These are phyloP conservation scores for Microstegium vimineum DNA, from an alignment of 176 grass and related monocot species.

Conservation along the genomic window DNA sequence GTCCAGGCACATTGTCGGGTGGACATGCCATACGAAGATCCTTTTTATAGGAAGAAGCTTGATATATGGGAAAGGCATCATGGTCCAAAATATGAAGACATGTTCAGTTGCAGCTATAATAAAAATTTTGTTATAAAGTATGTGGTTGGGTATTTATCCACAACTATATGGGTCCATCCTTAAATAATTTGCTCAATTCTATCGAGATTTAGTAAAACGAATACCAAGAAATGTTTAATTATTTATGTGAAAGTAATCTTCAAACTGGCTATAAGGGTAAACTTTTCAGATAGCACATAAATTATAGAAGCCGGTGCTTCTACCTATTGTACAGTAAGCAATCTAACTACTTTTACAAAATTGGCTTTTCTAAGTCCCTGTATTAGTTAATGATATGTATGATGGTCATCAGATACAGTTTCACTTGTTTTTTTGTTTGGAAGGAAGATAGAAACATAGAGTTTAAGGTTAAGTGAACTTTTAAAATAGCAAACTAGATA, in stretches of 20 bases:
- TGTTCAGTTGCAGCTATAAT: not conserved
- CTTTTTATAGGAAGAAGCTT: slow-evolving; percentile 44
- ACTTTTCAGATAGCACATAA: not conserved
- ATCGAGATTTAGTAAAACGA: not conserved
- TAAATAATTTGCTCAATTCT: not conserved
- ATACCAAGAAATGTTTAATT: not conserved
- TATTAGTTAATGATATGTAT: not conserved
- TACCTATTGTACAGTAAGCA: slow-evolving; percentile 1
- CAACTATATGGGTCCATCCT: not conserved
- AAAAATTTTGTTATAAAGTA: slow-evolving; percentile 59
- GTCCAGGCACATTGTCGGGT: slow-evolving; percentile 53
- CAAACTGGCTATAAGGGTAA: not conserved
- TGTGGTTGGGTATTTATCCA: slow-evolving; percentile 9
- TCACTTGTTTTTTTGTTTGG: not conserved
- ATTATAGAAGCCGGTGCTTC: not conserved
- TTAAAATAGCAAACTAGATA: not conserved
- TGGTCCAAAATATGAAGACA: slow-evolving; percentile 35
- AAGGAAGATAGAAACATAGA: not conserved
- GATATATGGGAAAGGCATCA: slow-evolving; percentile 46
- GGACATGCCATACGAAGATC: slow-evolving; percentile 51
- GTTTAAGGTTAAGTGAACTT: slow-evolving; percentile 1
- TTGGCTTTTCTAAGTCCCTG: not conserved
- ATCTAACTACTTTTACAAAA: not conserved
- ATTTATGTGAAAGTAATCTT: not conserved
- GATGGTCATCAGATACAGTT: not conserved